Conservation (phyloP, 2,329 filamentous ascomycete species). For the Elsinoe necatrix region DNA sequence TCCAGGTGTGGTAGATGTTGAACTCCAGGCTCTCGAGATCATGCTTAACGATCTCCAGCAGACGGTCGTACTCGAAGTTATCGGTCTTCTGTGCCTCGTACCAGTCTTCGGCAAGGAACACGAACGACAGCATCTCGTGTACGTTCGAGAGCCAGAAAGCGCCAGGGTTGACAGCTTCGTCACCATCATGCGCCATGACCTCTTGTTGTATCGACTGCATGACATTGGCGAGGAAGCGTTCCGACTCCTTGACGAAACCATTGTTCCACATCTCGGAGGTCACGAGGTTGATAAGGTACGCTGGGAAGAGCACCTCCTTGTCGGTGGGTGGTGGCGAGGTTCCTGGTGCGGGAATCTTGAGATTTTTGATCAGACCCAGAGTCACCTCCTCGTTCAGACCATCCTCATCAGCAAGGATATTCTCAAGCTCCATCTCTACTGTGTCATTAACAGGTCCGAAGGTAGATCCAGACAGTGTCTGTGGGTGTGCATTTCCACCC, state of each 20-base stretch:
- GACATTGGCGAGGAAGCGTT: constrained; percentile 95
- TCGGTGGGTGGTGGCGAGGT: constrained; percentile 85
- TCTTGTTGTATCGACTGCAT: constrained; percentile 99
- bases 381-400: constrained; percentile 95
- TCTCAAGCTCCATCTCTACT: constrained; percentile 90
- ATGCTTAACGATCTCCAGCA: constrained; percentile 98
- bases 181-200: constrained; percentile 97
- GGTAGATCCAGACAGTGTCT: constrained; percentile 64
- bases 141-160: constrained; percentile 99
- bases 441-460: constrained; percentile 78
- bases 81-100: constrained; percentile 99
- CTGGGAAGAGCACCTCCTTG: constrained; percentile 97
- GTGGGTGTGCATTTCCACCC: constrained; percentile 56
- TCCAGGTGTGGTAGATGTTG: constrained; percentile 99
- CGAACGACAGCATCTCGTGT: constrained; percentile 98
- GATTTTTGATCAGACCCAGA: constrained; percentile 87
- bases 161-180: constrained; percentile 92
- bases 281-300: constrained; percentile 96
- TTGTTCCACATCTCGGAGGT: constrained; percentile 99
- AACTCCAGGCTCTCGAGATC: constrained; percentile 97
- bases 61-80: constrained; percentile 96
- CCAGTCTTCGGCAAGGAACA: constrained; percentile 98
- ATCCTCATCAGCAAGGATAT: constrained; percentile 88
- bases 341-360: constrained; percentile 88
- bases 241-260: constrained; percentile 97